Conservation (phyloP, 2,329 filamentous ascomycete genomes). For the Venturia aucupariae region DNA sequence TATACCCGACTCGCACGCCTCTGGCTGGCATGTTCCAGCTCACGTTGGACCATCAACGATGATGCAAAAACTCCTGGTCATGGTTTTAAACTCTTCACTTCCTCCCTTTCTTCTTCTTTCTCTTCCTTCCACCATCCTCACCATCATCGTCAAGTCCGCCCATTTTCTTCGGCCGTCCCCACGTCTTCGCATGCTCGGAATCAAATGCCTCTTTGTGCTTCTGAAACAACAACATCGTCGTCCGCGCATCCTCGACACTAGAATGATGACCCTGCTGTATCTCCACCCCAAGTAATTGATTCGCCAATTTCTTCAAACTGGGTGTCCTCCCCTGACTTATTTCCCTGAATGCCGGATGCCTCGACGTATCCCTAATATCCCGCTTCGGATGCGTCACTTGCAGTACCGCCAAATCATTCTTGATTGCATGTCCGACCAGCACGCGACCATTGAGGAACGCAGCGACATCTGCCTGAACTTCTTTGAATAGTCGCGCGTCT, state of each 20-base stretch:
- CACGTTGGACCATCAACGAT: no score
- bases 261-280: constrained; percentile 54
- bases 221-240: constrained; percentile 81
- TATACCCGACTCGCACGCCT: no score
- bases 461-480: constrained; percentile 66
- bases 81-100: not conserved
- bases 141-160: constrained; percentile 17
- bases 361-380: constrained; percentile 78
- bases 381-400: constrained; percentile 67
- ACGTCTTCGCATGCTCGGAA: constrained; percentile 22
- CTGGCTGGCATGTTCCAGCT: no score
- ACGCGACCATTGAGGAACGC: constrained; percentile 61
- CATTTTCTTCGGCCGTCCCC: constrained; percentile 5
- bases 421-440: constrained; percentile 74
- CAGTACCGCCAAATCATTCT: constrained; percentile 66
- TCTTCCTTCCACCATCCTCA: constrained; percentile 24
- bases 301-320: constrained; percentile 51
- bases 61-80: no score
- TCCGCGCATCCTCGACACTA: constrained; percentile 68
- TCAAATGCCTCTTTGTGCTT: constrained; percentile 80
- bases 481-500: constrained; percentile 49
- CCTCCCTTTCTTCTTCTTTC: constrained; percentile 26
- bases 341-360: constrained; percentile 64
- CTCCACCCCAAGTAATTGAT: constrained; percentile 47
- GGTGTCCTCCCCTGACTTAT: constrained; percentile 60